A percentile compares a stretch with the other conserved stretches of the same genome.
Conservation (phyloP, 768 basidiomycete genomes). For the Podaxis rugospora region DNA sequence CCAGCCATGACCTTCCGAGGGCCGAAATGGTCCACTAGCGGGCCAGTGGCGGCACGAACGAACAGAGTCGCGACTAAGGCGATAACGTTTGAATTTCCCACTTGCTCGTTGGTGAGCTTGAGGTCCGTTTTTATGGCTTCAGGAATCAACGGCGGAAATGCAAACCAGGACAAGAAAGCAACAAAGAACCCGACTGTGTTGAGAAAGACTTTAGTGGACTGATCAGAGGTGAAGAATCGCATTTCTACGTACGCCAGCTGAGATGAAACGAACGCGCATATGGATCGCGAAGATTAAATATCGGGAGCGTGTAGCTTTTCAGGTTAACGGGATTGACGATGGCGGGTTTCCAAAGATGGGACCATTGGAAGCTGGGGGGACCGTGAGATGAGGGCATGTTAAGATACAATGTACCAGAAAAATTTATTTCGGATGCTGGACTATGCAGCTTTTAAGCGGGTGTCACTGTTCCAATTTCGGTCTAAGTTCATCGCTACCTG, state of each 20-base stretch:
- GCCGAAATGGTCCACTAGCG: conserved; percentile 46
- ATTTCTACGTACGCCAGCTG: conserved; percentile 20
- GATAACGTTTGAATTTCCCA: conserved; percentile 48
- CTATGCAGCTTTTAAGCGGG: too few species aligned
- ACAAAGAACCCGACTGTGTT: conserved; percentile 41
- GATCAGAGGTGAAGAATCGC: neutral
- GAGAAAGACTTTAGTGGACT: neutral
- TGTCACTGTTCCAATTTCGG: too few species aligned
- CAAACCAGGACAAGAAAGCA: conserved; percentile 52
- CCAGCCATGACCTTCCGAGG: conserved; percentile 53
- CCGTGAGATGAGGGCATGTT: neutral
- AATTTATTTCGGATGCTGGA: too few species aligned
- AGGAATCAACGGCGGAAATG: conserved; percentile 57
- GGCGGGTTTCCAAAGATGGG: conserved; percentile 28
- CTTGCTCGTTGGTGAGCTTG: conserved; percentile 39
- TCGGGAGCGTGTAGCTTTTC: conserved; percentile 48
- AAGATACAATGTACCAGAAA: too few species aligned
- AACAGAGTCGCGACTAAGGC: conserved; percentile 44
- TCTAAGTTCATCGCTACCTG: too few species aligned
- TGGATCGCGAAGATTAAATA: conserved; percentile 42
- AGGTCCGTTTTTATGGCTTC: conserved; percentile 52
- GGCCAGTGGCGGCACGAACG: conserved; percentile 44
- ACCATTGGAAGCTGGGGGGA: conserved; percentile 26
- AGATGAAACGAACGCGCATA: conserved; percentile 51
- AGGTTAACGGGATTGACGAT: conserved; percentile 46